Evolutionary conservation across 2,329 filamentous ascomycete genomes (phyloP).

Genomic region (Emergomyces pasteurianus): DNA sequence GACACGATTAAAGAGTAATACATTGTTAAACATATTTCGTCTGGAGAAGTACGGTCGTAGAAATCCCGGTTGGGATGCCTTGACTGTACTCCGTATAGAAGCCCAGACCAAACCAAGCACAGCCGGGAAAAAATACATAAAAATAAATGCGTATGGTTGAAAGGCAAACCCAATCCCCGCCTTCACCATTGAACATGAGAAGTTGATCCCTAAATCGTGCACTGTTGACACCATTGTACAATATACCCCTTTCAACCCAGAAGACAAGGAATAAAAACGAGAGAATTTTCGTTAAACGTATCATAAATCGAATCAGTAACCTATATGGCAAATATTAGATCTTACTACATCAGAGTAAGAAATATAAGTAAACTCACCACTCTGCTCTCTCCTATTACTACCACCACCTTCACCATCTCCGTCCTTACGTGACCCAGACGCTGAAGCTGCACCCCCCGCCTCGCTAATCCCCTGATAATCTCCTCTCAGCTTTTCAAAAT

Average conservation of each 20-base stretch:
- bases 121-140: background rate
- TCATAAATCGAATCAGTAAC: background rate
- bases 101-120: background rate
- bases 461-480: conserved; percentile 53
- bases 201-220: background rate
- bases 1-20: background rate
- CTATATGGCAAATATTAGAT: background rate
- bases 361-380: conserved; percentile 24
- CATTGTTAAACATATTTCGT: background rate
- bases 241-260: background rate
- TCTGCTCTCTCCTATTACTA: conserved; percentile 34
- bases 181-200: background rate
- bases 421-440: conserved; percentile 16
- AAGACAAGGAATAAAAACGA: background rate
- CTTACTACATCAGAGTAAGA: background rate
- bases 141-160: background rate
- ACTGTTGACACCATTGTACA: background rate
- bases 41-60: background rate
- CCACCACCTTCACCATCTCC: conserved; percentile 18
- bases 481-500: conserved; percentile 87
- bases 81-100: too few relatives aligned
- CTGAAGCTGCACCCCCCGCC: conserved; percentile 5
- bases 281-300: background rate
- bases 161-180: background rate
- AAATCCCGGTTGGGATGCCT: background rate